Percentiles rank a stretch among this genome's conserved stretches.
These are phyloP conservation scores for Pharus latifolius DNA, from an alignment of 176 grass and related monocot genomes.

Conservation along the genomic window DNA sequence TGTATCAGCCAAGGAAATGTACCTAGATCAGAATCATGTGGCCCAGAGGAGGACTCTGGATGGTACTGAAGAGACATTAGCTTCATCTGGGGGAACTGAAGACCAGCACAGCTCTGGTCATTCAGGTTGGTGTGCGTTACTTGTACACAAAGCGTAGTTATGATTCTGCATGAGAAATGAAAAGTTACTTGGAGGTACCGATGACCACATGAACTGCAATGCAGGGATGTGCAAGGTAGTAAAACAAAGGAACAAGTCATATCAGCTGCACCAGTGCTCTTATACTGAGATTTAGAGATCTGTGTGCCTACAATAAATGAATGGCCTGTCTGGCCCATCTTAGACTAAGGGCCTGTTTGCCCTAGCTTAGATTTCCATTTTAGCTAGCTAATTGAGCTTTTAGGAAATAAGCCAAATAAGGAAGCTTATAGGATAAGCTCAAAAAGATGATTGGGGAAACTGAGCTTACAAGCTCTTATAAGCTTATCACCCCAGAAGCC, in stretches of 20 bases:
- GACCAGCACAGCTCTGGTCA: constrained; percentile 80
- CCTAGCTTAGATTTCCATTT: too few species aligned
- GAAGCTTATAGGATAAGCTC: too few species aligned
- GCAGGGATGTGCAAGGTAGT: background rate
- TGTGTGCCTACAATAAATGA: too few species aligned
- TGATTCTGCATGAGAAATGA: constrained; percentile 54
- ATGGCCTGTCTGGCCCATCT: too few species aligned
- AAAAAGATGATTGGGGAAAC: too few species aligned
- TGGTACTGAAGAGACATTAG: constrained; percentile 98
- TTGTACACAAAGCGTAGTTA: constrained; percentile 79
- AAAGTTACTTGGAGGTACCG: background rate
- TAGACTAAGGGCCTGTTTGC: too few species aligned
- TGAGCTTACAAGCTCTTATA: too few species aligned
- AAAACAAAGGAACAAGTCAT: background rate
- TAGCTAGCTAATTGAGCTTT: too few species aligned
- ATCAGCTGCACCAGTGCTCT: too few species aligned
- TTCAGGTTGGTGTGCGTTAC: constrained; percentile 92
- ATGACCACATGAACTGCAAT: background rate
- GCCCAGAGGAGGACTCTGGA: constrained; percentile 85
- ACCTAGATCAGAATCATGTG: constrained; percentile 89
- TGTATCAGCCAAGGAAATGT: constrained; percentile 6
- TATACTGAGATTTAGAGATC: too few species aligned
- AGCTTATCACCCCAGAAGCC: too few species aligned
- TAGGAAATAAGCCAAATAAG: too few species aligned
- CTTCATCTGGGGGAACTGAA: constrained; percentile 65